Evolutionary conservation across 148 eudicot species (phyloP).

Genomic region (Polygonum aviculare): DNA sequence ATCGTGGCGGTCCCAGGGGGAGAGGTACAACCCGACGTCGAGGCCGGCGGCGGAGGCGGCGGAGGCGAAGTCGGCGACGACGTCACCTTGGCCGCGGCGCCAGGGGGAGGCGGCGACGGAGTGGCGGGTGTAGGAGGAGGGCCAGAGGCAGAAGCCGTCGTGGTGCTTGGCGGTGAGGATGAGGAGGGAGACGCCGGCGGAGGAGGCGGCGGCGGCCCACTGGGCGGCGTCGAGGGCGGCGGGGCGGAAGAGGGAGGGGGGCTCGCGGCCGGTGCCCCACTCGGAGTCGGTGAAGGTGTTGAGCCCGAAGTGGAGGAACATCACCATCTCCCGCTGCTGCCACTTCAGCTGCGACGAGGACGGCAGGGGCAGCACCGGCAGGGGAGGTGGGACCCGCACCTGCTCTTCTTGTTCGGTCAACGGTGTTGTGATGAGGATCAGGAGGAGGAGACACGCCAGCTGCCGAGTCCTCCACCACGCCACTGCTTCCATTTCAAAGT

Average conservation of each 20-base stretch:
- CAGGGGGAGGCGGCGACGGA: constrained; percentile 58
- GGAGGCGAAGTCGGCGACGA: constrained; percentile 45
- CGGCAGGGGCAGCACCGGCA: constrained; percentile 79
- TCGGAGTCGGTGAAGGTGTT: constrained; percentile 83
- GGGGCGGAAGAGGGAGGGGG: constrained; percentile 65
- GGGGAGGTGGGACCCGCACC: constrained; percentile 47
- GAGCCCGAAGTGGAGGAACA: constrained; percentile 91
- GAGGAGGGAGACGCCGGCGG: constrained; percentile 55
- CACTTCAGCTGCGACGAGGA: constrained; percentile 66
- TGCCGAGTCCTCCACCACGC: too few species aligned
- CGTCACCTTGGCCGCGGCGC: constrained; percentile 75
- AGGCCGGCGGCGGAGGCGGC: constrained; percentile 50
- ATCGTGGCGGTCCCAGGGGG: constrained; percentile 96
- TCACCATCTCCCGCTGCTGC: constrained; percentile 80
- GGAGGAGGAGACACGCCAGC: too few species aligned
- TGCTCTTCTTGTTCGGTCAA: background rate
- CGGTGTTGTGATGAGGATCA: background rate
- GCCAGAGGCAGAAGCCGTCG: constrained; percentile 95
- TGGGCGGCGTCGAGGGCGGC: constrained; percentile 49
- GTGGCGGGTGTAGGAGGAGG: constrained; percentile 75
- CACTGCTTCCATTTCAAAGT: too few species aligned
- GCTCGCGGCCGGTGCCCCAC: constrained; percentile 70
- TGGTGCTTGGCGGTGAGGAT: constrained; percentile 94
- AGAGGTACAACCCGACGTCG: constrained; percentile 73
- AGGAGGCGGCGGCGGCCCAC: constrained; percentile 54